Conservation (phyloP, 345 rosid species). For the Populus davidiana region DNA sequence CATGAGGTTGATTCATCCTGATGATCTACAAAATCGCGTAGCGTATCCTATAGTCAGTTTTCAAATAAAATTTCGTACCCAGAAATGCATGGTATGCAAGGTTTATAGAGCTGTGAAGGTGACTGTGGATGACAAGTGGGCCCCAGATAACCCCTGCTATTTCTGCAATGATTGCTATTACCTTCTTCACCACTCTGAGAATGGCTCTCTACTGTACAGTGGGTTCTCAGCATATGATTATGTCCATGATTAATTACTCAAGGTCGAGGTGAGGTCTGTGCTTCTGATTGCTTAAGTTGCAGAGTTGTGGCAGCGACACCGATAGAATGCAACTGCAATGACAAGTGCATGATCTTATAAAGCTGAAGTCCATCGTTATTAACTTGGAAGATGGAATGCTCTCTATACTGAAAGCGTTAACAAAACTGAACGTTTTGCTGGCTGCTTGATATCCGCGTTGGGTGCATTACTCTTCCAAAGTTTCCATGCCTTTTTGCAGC, state of each 20-base stretch:
- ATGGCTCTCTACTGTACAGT: conserved; percentile 31
- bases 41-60: conserved; percentile 64
- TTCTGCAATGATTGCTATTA: conserved; percentile 70
- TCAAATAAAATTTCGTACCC: conserved; percentile 40
- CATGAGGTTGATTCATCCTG: conserved; percentile 78
- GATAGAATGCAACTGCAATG: background rate
- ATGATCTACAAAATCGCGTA: conserved; percentile 55
- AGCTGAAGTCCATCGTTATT: background rate
- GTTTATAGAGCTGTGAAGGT: conserved; percentile 58
- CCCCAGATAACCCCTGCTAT: conserved; percentile 64
- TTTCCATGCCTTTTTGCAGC: background rate
- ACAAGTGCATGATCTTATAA: background rate
- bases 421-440: background rate
- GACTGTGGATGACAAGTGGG: conserved; percentile 67
- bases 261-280: background rate
- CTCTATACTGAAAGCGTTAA: too few relatives aligned
- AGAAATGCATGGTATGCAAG: conserved; percentile 69
- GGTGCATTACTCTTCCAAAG: background rate
- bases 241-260: conserved; percentile 16
- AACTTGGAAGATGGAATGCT: background rate
- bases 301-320: background rate
- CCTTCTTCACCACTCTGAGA: conserved; percentile 50
- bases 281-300: background rate
- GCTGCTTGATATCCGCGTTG: background rate
- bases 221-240: conserved; percentile 60